A percentile compares a stretch with the other conserved stretches of the same genome.
Evolutionary conservation across 2,329 filamentous ascomycete species (phyloP).

Genomic region (Dactylellina drechsleri): DNA sequence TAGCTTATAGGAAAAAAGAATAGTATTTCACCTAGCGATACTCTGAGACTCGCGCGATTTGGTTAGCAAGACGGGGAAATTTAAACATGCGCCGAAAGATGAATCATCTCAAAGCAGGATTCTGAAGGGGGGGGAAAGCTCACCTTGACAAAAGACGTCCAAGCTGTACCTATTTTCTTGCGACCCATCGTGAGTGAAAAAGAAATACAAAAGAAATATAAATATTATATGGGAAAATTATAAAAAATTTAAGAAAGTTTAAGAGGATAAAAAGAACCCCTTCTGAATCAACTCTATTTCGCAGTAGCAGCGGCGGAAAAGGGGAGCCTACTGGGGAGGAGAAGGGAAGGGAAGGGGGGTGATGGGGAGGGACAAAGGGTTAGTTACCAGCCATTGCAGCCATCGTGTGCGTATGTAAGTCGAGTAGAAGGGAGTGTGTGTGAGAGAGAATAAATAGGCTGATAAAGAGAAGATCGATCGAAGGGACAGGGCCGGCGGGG

Average conservation of each 20-base stretch:
- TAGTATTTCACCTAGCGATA: constrained; percentile 44
- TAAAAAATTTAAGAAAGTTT: no score
- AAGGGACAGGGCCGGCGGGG: no score
- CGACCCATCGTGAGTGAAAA: constrained; percentile 55
- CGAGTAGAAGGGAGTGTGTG: neutral
- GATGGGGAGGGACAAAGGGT: neutral
- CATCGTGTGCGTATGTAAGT: constrained; percentile 13
- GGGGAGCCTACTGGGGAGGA: neutral
- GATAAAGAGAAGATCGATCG: no score
- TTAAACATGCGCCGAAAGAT: neutral
- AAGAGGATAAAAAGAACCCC: no score
- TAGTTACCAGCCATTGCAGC: constrained; percentile 41
- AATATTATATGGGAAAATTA: no score
- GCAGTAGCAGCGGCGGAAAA: no score
- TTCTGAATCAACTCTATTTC: no score
- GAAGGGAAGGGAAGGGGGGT: constrained; percentile 1
- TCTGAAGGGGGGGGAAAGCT: constrained; percentile 21
- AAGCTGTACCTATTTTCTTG: constrained; percentile 56
- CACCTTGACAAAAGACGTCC: constrained; percentile 58
- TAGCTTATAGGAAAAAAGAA: constrained; percentile 8
- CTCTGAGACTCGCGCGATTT: constrained; percentile 24
- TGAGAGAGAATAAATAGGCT: neutral
- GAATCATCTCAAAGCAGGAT: neutral
- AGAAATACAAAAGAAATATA: no score
- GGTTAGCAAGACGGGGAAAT: neutral